Percentiles rank a stretch among this genome's conserved stretches.
Evolutionary conservation across 2,329 filamentous ascomycete species (phyloP).

Genomic region (Aspergillus floridensis): DNA sequence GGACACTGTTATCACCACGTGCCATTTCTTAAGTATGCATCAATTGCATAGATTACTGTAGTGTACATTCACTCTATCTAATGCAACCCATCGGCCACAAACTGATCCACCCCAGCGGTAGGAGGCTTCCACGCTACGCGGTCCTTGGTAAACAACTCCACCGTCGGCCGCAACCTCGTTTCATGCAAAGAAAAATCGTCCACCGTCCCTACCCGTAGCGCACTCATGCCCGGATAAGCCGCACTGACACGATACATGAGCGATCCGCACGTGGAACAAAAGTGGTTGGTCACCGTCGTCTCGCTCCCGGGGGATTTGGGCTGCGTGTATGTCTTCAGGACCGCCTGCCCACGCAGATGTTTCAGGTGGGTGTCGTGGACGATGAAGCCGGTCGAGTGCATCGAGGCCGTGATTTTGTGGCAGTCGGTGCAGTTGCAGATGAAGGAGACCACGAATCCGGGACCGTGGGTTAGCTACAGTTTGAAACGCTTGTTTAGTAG

Average conservation of each 20-base stretch:
- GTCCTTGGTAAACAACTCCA: slow-evolving; percentile 55
- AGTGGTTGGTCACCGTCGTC: slow-evolving; percentile 2
- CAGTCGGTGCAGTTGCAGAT: slow-evolving; percentile 63
- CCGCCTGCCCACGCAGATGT: no score
- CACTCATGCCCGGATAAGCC: neutral
- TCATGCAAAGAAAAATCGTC: slow-evolving; percentile 61
- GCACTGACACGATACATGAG: slow-evolving; percentile 5
- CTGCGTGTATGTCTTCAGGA: neutral
- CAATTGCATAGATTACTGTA: no score
- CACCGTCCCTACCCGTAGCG: slow-evolving; percentile 57
- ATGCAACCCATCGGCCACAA: slow-evolving; percentile 1
- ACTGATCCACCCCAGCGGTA: slow-evolving; percentile 37
- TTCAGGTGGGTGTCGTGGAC: no score
- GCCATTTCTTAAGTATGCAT: no score
- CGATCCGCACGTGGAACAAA: slow-evolving; percentile 4
- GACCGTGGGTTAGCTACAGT: neutral
- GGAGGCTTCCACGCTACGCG: slow-evolving; percentile 51
- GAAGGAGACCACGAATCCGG: slow-evolving; percentile 48
- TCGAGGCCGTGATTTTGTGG: slow-evolving; percentile 61
- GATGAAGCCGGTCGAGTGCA: slow-evolving; percentile 56
- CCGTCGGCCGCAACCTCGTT: slow-evolving; percentile 53
- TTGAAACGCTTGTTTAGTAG: no score
- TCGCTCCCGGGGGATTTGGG: neutral
- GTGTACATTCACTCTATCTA: no score
- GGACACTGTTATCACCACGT: no score